Base-by-base conservation (phyloP, 805 yeast genomes). In the Myxozyma neglecta region DNA sequence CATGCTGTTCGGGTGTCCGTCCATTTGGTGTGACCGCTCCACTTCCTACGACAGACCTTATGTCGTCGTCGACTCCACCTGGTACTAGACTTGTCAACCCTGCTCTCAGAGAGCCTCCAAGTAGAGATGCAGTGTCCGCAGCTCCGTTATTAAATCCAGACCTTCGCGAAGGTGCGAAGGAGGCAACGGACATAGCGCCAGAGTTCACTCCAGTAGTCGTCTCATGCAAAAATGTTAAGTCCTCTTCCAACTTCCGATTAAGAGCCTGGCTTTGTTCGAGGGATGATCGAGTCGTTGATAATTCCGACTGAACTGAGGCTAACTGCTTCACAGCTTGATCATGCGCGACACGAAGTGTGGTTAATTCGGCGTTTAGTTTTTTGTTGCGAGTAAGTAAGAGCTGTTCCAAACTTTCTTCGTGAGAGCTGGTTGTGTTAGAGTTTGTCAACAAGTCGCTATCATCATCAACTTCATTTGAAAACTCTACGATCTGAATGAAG, bases 221-320 rank as follows among this genome's bases (percentile, higher is more conserved):
- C 36, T 81, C 82, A 60, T 86, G 86, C 40, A 88, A 73, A 43
- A 79, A 80, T 24, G 84, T 81, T 64, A 93, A 72, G 70, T 93
- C 98, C 34, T 80, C 77, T 72, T 94, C 98, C 53, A 94, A 78
- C 70, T 83, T 84, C 18, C 75, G 72, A 69, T 88, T 89, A 56
- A 83, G 72, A 32, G 74, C 68, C 42, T 78, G 77, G 42, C 85
- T 70, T 35, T 75, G 72, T 3, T 71, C 75, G 13, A 85, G 70
- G 61, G 83, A 83, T 10, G 70, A 6, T 71, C 70, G 46, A 75
- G 67, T 65, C 0, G 68, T 70, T 6, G 69, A 61, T 8, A 85
- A 63, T 50, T 80, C 71, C 1, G 60, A 39, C 57, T 80, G 79
- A 54, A 86, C 72, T n/a, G 69, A 63, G 0, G 69, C 68, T n/a